Percentiles rank a stretch among this genome's conserved stretches.
Conservation (phyloP, 225 moss, liverwort and hornwort species). For the Physcomitrium patens region DNA sequence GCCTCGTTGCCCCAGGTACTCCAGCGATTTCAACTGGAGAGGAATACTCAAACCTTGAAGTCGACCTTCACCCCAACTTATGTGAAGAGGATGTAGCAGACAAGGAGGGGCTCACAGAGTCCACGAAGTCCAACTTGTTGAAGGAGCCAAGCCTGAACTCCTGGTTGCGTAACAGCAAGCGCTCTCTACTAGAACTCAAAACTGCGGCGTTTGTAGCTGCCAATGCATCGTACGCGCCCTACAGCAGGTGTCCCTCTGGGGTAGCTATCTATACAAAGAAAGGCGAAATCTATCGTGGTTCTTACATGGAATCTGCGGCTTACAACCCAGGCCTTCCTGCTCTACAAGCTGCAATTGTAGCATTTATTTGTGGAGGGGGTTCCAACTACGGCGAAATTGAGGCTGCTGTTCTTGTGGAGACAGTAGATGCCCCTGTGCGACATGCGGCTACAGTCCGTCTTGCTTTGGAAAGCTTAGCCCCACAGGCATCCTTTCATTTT, state of each 20-base stretch:
- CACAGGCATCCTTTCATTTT: constrained; percentile 56
- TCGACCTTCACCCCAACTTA: constrained; percentile 2
- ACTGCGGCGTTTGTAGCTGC: constrained; percentile 53
- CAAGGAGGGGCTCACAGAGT: neutral
- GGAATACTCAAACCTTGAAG: constrained; percentile 26
- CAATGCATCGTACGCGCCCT: constrained; percentile 79
- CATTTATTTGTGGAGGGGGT: constrained; percentile 76
- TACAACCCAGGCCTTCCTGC: constrained; percentile 84
- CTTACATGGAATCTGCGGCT: constrained; percentile 87
- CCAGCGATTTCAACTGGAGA: constrained; percentile 14
- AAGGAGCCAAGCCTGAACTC: constrained; percentile 39
- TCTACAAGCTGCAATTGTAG: constrained; percentile 74
- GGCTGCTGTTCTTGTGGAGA: constrained; percentile 70
- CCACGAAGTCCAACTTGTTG: constrained; percentile 25
- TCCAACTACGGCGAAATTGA: constrained; percentile 64
- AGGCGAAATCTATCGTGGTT: constrained; percentile 57
- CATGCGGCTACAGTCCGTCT: constrained; percentile 68
- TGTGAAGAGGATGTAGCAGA: neutral
- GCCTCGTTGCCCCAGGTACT: constrained; percentile 26
- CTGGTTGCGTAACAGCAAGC: constrained; percentile 28
- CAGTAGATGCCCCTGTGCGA: constrained; percentile 52
- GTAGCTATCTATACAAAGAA: constrained; percentile 50
- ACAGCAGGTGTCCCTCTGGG: constrained; percentile 76
- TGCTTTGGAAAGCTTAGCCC: constrained; percentile 62
- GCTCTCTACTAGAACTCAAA: constrained; percentile 35